Evolutionary conservation across 2,329 filamentous ascomycete genomes (phyloP), one percentile per base, ranked within the genome.

Genomic region (Geosmithia putterillii): DNA sequence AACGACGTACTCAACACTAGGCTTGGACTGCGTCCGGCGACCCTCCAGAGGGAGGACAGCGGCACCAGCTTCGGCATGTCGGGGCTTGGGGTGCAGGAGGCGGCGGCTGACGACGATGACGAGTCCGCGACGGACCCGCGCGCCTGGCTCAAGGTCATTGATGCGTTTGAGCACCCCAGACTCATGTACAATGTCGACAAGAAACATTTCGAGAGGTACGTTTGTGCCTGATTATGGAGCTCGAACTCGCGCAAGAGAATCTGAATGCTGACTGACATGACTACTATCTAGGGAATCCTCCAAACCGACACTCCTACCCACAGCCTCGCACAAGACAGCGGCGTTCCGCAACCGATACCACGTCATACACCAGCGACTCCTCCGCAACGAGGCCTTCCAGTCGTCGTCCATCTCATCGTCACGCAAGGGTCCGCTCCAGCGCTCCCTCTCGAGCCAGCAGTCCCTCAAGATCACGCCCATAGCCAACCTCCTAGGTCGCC

Each of bases 301-400:
- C 12, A 79, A 79, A 50, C 76, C 84, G 14, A 82, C 82, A 1
- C 58, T 90, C 36, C 69, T 98, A 48, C 87, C 94, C 0, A 69
- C 76, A 8, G 79, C 87, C 15, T 76, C 80, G 6, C 83, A 89
- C 55, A 95, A 94, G 61, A 95, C 87, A 2, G 70, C 79, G 3
- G 69, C 92, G 38, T 95, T 95, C 63, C 79, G 88, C 50, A 89
- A 95, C 58, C 77, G 89, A 48, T 96, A 94, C 60, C 84, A 95
- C 53, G 75, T 96, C 44, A 83, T 96, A 42, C 85, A 95, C 58
- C 90, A 96, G 60, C 81, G 92, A 17, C 75, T 96, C 17, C 74
- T 96, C 36, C 82, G 92, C 41, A 95, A 95, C 57, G 88, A 95
- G 61, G 81, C 86, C 18, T 98, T 98, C 53, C 89, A 95, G 59